These are phyloP conservation scores for Exophiala aquamarina DNA, from an alignment of 2,329 filamentous ascomycete species.

Conservation along the genomic window DNA sequence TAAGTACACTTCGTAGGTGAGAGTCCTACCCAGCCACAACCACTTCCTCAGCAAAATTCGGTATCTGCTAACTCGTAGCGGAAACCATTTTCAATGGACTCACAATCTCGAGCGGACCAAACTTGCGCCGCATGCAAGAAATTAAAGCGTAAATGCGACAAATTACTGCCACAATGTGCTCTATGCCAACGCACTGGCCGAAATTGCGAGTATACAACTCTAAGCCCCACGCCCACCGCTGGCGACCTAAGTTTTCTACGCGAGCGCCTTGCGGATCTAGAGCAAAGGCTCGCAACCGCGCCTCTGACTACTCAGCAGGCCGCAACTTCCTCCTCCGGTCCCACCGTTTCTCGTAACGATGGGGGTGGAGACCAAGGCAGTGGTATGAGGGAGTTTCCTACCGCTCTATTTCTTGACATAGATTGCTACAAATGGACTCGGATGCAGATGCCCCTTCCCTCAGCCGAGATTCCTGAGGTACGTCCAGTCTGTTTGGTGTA, in stretches of 20 bases:
- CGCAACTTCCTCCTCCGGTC: not conserved
- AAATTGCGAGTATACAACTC: not conserved
- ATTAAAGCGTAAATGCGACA: slow-evolving; percentile 1
- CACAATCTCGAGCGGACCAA: not conserved
- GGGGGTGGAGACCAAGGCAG: not conserved
- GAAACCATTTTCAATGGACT: not conserved
- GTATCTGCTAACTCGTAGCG: too few relatives aligned
- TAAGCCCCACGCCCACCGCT: not conserved
- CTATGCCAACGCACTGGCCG: not conserved
- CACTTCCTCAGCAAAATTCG: too few relatives aligned
- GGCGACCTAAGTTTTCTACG: not conserved
- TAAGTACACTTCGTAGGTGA: too few relatives aligned
- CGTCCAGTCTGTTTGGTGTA: not conserved
- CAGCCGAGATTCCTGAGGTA: not conserved
- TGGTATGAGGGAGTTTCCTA: not conserved
- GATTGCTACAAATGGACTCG: not conserved
- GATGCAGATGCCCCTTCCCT: not conserved
- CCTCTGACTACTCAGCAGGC: not conserved
- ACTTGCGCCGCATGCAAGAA: not conserved
- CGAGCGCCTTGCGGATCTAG: not conserved
- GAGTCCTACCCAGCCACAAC: too few relatives aligned
- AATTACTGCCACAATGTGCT: not conserved
- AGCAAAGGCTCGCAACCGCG: not conserved
- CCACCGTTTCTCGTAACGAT: not conserved
- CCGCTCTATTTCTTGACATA: not conserved